Conservation (phyloP, 345 rosid genomes). For the Triadica sebifera region DNA sequence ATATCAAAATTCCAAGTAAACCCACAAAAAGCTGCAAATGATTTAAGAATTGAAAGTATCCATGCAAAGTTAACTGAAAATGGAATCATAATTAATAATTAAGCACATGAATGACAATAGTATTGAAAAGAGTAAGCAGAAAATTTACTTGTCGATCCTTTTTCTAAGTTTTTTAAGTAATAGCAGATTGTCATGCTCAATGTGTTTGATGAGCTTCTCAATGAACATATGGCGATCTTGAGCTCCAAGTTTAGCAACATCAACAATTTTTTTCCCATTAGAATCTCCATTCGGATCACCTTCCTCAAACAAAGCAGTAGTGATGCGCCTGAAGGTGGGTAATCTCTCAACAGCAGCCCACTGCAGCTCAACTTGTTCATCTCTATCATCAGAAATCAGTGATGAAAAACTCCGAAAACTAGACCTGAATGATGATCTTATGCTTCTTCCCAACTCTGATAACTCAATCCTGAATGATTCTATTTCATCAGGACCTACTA, state of each 20-base stretch:
- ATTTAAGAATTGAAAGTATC: too few species aligned
- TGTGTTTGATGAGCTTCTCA: conserved; percentile 60
- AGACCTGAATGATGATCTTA: conserved; percentile 55
- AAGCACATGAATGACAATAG: neutral
- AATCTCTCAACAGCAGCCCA: conserved; percentile 75
- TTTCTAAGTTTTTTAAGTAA: conserved; percentile 46
- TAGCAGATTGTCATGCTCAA: conserved; percentile 62
- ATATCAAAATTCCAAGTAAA: too few species aligned
- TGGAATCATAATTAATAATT: too few species aligned
- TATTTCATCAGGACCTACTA: conserved; percentile 52
- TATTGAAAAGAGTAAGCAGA: neutral
- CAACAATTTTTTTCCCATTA: conserved; percentile 38
- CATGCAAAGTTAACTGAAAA: too few species aligned
- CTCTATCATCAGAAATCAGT: conserved; percentile 18
- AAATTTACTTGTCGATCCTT: conserved; percentile 52
- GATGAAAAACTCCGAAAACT: conserved; percentile 45
- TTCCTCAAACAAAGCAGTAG: conserved; percentile 45
- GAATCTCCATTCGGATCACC: conserved; percentile 18
- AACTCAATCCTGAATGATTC: conserved; percentile 63
- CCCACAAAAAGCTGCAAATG: too few species aligned
- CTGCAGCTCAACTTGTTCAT: conserved; percentile 41
- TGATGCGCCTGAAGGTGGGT: conserved; percentile 59
- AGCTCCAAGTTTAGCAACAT: conserved; percentile 59
- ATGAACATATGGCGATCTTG: conserved; percentile 50
- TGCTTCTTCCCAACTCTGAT: conserved; percentile 62